Conservation (phyloP, 495 filamentous ascomycete genomes). For the Apodospora peruviana region DNA sequence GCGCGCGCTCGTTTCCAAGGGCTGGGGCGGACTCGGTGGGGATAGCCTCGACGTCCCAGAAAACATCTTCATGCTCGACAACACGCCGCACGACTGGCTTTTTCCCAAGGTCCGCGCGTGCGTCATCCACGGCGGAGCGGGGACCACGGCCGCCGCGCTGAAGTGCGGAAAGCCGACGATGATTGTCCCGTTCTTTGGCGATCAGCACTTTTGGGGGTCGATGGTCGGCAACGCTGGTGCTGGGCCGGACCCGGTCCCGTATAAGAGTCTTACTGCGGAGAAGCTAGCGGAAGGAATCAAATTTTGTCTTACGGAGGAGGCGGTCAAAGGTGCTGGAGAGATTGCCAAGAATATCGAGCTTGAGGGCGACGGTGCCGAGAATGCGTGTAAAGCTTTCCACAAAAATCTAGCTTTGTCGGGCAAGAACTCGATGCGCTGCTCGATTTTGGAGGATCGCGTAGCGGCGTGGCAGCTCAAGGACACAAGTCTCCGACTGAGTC, state of each 20-base stretch:
- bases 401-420: slow-evolving; percentile 52
- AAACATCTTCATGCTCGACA: slow-evolving; percentile 57
- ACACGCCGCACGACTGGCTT: slow-evolving; percentile 65
- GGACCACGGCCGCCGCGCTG: slow-evolving; percentile 60
- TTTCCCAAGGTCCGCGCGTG: slow-evolving; percentile 56
- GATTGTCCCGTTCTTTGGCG: slow-evolving; percentile 64
- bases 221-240: slow-evolving; percentile 64
- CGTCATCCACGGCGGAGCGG: slow-evolving; percentile 62
- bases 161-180: slow-evolving; percentile 60
- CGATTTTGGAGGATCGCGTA: slow-evolving; percentile 55
- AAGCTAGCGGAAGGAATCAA: slow-evolving; percentile 61
- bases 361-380: slow-evolving; percentile 69
- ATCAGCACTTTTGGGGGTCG: slow-evolving; percentile 78
- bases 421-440: slow-evolving; percentile 60
- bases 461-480: slow-evolving; percentile 64
- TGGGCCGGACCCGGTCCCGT: slow-evolving; percentile 66
- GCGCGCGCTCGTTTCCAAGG: slow-evolving; percentile 58
- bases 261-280: slow-evolving; percentile 60
- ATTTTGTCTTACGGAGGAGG: slow-evolving; percentile 56
- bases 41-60: slow-evolving; percentile 48
- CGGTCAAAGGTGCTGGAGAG: slow-evolving; percentile 48
- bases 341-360: slow-evolving; percentile 56
- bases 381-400: slow-evolving; percentile 69
- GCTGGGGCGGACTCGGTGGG: slow-evolving; percentile 60
- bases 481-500: slow-evolving; percentile 53